Conservation (phyloP, 2,329 filamentous ascomycete genomes). For the Phialophora expanda region DNA sequence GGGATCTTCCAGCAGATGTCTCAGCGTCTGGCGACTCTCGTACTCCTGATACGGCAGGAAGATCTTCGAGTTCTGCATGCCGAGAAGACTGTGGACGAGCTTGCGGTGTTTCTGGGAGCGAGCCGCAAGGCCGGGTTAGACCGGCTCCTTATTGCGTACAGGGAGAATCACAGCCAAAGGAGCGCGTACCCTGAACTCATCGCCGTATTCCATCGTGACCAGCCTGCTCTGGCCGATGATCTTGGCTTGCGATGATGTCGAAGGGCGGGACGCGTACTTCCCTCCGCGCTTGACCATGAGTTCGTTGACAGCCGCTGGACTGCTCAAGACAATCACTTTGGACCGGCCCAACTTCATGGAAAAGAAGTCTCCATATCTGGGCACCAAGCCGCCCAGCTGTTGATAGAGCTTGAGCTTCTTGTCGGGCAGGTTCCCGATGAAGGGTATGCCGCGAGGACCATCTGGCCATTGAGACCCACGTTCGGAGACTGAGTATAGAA, state of each 20-base stretch:
- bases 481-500: not conserved
- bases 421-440: conserved; percentile 18
- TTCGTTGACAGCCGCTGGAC: conserved; percentile 23
- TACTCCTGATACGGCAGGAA: conserved; percentile 30
- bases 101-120: conserved; percentile 27
- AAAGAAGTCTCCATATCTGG: conserved; percentile 28
- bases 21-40: conserved; percentile 26
- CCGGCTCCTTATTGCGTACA: not conserved
- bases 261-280: conserved; percentile 25
- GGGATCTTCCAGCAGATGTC: conserved; percentile 23
- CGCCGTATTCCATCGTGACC: conserved; percentile 23
- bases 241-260: conserved; percentile 16
- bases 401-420: conserved; percentile 13
- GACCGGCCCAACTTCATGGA: conserved; percentile 21
- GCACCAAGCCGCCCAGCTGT: conserved; percentile 17
- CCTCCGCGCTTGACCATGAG: conserved; percentile 25
- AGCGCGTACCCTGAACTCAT: conserved; percentile 23
- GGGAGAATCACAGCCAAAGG: not conserved
- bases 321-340: conserved; percentile 27
- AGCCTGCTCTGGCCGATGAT: conserved; percentile 22
- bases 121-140: not conserved
- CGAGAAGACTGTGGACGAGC: conserved; percentile 17
- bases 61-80: conserved; percentile 25
- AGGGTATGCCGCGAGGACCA: conserved; percentile 12
- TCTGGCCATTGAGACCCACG: conserved; percentile 2